These are phyloP conservation scores for Candida succiphila DNA, from an alignment of 805 yeast species.

Conservation along the genomic window DNA sequence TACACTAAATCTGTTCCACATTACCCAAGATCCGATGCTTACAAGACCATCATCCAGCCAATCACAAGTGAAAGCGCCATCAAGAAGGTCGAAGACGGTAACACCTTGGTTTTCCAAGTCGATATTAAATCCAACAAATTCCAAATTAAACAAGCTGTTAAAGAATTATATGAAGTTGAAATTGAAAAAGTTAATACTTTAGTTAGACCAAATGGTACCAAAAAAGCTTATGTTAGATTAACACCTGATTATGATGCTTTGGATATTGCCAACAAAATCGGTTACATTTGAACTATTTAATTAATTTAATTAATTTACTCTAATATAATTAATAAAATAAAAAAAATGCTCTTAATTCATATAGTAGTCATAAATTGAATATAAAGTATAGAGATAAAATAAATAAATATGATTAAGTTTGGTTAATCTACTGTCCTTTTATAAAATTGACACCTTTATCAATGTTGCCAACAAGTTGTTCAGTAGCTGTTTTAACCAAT, in stretches of 20 bases:
- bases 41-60: conserved; percentile 90
- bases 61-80: conserved; percentile 97
- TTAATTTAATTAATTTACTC: not conserved
- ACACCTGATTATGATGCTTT: conserved; percentile 99
- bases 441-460: conserved; percentile 48
- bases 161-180: conserved; percentile 96
- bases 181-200: conserved; percentile 91
- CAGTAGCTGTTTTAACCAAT: conserved; percentile 41
- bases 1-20: conserved; percentile 97
- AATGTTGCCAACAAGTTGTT: conserved; percentile 44
- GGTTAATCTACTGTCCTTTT: not conserved
- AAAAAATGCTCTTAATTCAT: no score
- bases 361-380: not conserved
- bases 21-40: conserved; percentile 92
- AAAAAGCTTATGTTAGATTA: conserved; percentile 98
- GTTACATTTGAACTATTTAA: conserved; percentile 69
- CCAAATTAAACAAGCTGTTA: conserved; percentile 97
- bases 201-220: conserved; percentile 98
- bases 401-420: not conserved
- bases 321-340: not conserved
- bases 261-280: conserved; percentile 99
- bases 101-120: conserved; percentile 98
- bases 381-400: not conserved
- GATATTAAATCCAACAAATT: conserved; percentile 95
- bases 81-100: conserved; percentile 99